A percentile compares a stretch with the other conserved stretches of the same genome.
Evolutionary conservation across 2,329 filamentous ascomycete species (phyloP).

Genomic region (Xylariaceae sp.): DNA sequence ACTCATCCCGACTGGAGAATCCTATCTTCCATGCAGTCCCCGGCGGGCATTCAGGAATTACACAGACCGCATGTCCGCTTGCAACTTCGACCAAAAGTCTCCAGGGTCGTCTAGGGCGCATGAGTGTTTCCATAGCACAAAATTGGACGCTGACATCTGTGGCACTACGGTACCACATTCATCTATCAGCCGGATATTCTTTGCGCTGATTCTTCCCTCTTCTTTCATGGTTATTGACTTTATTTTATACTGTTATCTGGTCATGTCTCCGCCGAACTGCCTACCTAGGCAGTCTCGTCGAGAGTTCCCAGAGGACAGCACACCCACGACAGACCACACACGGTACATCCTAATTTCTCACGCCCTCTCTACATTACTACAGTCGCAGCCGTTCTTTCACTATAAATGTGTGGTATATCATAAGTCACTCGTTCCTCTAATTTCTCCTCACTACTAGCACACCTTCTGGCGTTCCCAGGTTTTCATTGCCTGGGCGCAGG

Average conservation of each 20-base stretch:
- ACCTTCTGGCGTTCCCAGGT: slow-evolving; percentile 10
- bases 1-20: no score
- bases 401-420: neutral
- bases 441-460: slow-evolving; percentile 8
- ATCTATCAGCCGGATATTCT: neutral
- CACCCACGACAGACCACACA: neutral
- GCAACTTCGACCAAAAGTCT: neutral
- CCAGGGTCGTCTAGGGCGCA: neutral
- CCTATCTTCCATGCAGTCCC: no score
- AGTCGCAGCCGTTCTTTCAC: slow-evolving; percentile 4
- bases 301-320: neutral
- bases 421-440: slow-evolving; percentile 5
- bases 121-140: neutral
- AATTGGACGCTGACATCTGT: neutral
- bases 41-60: no score
- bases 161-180: neutral
- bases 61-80: slow-evolving; percentile 2
- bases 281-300: no score
- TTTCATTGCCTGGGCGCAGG: neutral
- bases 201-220: neutral
- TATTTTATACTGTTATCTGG: neutral
- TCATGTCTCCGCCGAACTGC: neutral
- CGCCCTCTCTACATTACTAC: neutral
- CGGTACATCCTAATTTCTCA: slow-evolving; percentile 2
- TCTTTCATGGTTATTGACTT: neutral